These are phyloP conservation scores for Pythium phragmitis DNA, from an alignment of 352 stramenopile species.

Conservation along the genomic window DNA sequence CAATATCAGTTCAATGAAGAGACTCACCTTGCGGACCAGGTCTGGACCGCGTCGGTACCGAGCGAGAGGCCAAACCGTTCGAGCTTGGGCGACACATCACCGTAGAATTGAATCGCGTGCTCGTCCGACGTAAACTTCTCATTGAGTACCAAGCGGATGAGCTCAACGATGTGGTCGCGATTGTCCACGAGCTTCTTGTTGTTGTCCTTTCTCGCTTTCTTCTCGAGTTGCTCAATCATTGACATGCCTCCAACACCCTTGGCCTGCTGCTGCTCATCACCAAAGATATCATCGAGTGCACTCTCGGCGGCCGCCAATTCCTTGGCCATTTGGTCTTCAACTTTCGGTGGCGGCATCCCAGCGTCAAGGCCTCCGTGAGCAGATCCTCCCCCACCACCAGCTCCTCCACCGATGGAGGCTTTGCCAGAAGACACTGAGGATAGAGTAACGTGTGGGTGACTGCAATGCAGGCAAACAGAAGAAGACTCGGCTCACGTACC, in stretches of 20 bases:
- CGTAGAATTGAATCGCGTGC: constrained; percentile 69
- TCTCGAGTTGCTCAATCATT: constrained; percentile 88
- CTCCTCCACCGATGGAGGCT: constrained; percentile 29
- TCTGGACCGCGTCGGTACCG: constrained; percentile 68
- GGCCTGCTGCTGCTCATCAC: constrained; percentile 65
- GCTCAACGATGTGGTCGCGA: constrained; percentile 53
- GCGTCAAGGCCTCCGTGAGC: constrained; percentile 5
- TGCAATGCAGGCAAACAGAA: not conserved
- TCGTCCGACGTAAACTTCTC: constrained; percentile 56
- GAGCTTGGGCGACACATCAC: constrained; percentile 52
- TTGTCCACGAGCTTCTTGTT: constrained; percentile 89
- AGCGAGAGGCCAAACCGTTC: constrained; percentile 65
- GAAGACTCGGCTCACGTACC: constrained; percentile 27
- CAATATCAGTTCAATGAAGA: not conserved
- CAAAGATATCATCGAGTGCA: constrained; percentile 83
- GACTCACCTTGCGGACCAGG: constrained; percentile 68
- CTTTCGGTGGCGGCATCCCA: constrained; percentile 31
- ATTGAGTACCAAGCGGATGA: constrained; percentile 53
- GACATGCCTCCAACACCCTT: constrained; percentile 75
- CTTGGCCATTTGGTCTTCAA: constrained; percentile 84
- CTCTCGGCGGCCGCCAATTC: constrained; percentile 78
- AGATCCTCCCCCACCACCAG: constrained; percentile 3
- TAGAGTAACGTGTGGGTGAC: not conserved
- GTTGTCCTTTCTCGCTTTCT: constrained; percentile 79
- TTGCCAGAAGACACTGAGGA: constrained; percentile 40